Evolutionary conservation across 176 grass and related monocot genomes (phyloP).

Genomic region (Aegilops tauschii): DNA sequence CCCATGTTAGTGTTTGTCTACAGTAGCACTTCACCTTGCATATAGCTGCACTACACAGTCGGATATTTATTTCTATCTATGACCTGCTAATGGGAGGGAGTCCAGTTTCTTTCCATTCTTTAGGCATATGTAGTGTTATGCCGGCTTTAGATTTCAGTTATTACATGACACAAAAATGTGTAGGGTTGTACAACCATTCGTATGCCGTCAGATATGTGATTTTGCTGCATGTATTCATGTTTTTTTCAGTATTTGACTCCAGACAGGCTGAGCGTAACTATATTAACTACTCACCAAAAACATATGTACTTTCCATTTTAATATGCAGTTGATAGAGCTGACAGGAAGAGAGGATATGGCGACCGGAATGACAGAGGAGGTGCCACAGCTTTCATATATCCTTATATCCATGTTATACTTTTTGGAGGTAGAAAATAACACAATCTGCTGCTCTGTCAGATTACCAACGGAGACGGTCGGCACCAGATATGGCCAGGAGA

Average conservation of each 20-base stretch:
- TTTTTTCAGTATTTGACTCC: not conserved
- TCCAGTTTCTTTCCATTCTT: slow-evolving; percentile 1
- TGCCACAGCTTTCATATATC: not conserved
- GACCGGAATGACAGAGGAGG: slow-evolving; percentile 71
- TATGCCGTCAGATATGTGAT: not conserved
- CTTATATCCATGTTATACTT: not conserved
- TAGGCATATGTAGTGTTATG: not conserved
- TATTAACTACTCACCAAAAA: not conserved
- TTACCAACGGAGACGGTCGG: slow-evolving; percentile 56
- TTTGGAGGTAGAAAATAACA: slow-evolving; percentile 2
- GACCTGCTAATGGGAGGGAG: not conserved
- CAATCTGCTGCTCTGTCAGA: slow-evolving; percentile 36
- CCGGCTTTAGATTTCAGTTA: not conserved
- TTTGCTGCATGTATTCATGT: not conserved
- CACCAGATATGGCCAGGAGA: slow-evolving; percentile 45
- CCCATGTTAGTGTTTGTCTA: not conserved
- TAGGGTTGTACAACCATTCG: not conserved
- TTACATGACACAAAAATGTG: not conserved
- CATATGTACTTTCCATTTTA: not conserved
- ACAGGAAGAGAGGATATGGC: slow-evolving; percentile 64
- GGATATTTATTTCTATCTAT: not conserved
- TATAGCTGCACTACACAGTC: not conserved
- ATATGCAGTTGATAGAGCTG: slow-evolving; percentile 71
- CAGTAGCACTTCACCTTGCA: not conserved
- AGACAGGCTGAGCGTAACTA: not conserved